phyloP scores from a whole-genome alignment of 192 early-diverging fungal genomes.

The Lobosporangium transversale region DNA sequence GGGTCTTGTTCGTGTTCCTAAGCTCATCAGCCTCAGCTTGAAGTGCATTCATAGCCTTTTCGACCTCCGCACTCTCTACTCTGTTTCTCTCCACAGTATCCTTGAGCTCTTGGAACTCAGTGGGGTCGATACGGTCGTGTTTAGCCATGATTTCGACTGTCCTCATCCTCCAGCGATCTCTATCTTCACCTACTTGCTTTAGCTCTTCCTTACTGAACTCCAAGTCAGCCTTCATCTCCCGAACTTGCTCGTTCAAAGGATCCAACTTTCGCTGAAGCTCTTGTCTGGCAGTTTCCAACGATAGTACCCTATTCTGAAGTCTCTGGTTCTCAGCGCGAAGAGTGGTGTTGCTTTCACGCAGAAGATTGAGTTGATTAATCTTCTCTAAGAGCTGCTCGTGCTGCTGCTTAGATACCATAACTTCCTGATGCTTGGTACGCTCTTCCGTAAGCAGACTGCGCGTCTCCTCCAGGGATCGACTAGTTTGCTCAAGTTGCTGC shows the following conservation, averaged over 20 bases:
- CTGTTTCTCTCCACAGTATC: constrained; percentile 55
- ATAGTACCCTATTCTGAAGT: constrained; percentile 35
- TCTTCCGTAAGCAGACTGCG: constrained; percentile 65
- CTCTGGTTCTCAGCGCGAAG: constrained; percentile 70
- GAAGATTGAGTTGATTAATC: constrained; percentile 70
- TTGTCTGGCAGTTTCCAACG: constrained; percentile 55
- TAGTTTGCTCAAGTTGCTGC: constrained; percentile 70
- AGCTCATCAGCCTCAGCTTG: constrained; percentile 21
- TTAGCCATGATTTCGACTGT: constrained; percentile 77
- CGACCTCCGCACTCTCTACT: constrained; percentile 20
- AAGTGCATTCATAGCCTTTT: not conserved
- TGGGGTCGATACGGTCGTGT: constrained; percentile 85
- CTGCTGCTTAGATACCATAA: constrained; percentile 61
- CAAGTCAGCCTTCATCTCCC: constrained; percentile 68
- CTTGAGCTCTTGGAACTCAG: constrained; percentile 77
- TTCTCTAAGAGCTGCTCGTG: constrained; percentile 72
- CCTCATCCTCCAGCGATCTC: constrained; percentile 75
- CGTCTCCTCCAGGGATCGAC: constrained; percentile 74
- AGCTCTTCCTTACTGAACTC: constrained; percentile 65
- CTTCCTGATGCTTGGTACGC: constrained; percentile 52
- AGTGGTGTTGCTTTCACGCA: constrained; percentile 83
- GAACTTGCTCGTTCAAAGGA: constrained; percentile 68
- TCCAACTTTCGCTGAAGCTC: constrained; percentile 57
- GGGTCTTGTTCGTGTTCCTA: constrained; percentile 30
- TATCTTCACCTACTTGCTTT: constrained; percentile 69